Percentiles rank a stretch among this genome's conserved stretches.
phyloP scores from a whole-genome alignment of 1,284 basidiomycete genomes.

The Fomitopsis palustris region DNA sequence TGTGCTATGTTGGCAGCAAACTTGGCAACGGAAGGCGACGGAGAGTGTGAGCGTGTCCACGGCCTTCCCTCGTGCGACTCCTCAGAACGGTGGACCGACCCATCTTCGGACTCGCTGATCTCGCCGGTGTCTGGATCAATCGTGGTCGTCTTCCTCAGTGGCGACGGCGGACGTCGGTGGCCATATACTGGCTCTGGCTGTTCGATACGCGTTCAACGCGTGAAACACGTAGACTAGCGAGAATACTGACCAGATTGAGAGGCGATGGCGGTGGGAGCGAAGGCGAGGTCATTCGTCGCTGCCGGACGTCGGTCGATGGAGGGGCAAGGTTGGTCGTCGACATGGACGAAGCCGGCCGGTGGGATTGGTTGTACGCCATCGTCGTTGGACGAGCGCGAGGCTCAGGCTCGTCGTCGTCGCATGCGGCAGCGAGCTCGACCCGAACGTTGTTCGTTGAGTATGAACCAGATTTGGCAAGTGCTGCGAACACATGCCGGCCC shows the following conservation, averaged over 20 bases:
- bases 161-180: constrained; percentile 56
- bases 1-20: constrained; percentile 71
- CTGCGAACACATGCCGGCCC: not conserved
- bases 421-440: constrained; percentile 14
- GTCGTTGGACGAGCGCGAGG: constrained; percentile 25
- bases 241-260: constrained; percentile 30
- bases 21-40: constrained; percentile 63
- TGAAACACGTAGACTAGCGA: constrained; percentile 6
- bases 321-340: constrained; percentile 28
- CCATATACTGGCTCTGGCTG: constrained; percentile 35
- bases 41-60: constrained; percentile 51
- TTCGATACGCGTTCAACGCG: constrained; percentile 15
- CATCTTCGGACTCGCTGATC: constrained; percentile 40
- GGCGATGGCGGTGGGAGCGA: constrained; percentile 31
- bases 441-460: not conserved
- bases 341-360: constrained; percentile 26
- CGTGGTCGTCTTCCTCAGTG: constrained; percentile 58
- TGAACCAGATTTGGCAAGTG: not conserved
- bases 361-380: constrained; percentile 27
- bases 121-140: constrained; percentile 53
- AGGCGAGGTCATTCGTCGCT: constrained; percentile 34
- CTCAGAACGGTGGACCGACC: constrained; percentile 43
- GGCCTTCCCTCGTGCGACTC: constrained; percentile 36
- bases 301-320: constrained; percentile 21
- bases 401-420: constrained; percentile 22